These are phyloP conservation scores for Ceratocystis albifundus DNA, from an alignment of 2,329 filamentous ascomycete genomes.

Conservation along the genomic window DNA sequence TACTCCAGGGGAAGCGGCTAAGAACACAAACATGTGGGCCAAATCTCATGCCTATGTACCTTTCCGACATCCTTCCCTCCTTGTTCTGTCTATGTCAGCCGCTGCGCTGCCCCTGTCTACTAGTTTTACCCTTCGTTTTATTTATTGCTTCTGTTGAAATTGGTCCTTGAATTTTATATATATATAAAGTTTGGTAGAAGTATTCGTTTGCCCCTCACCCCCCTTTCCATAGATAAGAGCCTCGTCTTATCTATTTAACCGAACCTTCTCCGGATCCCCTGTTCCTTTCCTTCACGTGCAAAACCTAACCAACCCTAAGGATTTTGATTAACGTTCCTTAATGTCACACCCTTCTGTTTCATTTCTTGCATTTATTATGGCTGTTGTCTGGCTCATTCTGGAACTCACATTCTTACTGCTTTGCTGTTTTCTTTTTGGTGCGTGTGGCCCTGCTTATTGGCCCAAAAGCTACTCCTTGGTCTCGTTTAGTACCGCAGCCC, in stretches of 20 bases:
- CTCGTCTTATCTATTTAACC: no score
- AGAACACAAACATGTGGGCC: neutral
- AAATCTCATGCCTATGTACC: neutral
- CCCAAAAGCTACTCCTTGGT: neutral
- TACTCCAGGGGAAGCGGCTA: neutral
- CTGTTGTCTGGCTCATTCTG: neutral
- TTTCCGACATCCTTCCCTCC: neutral
- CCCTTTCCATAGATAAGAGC: no score
- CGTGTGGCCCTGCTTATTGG: neutral
- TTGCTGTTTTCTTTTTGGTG: neutral
- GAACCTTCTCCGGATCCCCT: no score
- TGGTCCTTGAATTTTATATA: no score
- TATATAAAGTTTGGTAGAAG: no score
- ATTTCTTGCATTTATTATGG: no score
- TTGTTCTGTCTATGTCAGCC: neutral
- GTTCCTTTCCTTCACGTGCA: neutral
- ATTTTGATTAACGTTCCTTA: neutral
- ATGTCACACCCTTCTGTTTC: no score
- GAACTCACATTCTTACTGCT: neutral
- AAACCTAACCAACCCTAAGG: neutral
- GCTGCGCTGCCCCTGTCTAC: neutral
- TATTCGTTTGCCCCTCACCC: no score
- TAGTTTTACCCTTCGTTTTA: neutral
- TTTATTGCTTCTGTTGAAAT: no score
- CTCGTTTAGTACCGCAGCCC: neutral